Evolutionary conservation across 2,329 filamentous ascomycete species (phyloP).

Genomic region (Fusarium tanahbumbuense): DNA sequence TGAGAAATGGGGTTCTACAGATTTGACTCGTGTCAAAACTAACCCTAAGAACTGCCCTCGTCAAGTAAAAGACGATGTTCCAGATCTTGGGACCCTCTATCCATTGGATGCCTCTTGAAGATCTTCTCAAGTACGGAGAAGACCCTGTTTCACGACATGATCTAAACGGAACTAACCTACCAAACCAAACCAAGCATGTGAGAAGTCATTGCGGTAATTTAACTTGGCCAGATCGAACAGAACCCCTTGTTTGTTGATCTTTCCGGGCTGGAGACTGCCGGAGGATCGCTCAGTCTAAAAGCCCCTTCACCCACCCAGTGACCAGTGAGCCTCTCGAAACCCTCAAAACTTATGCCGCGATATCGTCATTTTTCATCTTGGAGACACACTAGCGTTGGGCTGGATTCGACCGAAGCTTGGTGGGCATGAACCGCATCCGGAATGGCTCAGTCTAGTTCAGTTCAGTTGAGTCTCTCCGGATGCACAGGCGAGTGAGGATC

Average conservation of each 20-base stretch:
- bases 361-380: slow-evolving; percentile 46
- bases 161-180: slow-evolving; percentile 17
- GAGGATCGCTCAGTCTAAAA: slow-evolving; percentile 17
- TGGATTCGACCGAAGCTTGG: slow-evolving; percentile 38
- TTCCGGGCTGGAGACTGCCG: slow-evolving; percentile 29
- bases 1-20: too few relatives aligned
- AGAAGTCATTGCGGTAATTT: slow-evolving; percentile 10
- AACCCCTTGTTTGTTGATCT: slow-evolving; percentile 24
- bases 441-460: slow-evolving; percentile 35
- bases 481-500: slow-evolving; percentile 27
- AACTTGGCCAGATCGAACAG: slow-evolving; percentile 10
- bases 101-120: slow-evolving; percentile 16
- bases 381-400: slow-evolving; percentile 38
- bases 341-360: slow-evolving; percentile 34
- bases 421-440: slow-evolving; percentile 45
- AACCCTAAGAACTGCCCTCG: not conserved
- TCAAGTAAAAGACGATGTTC: not conserved
- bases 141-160: slow-evolving; percentile 38
- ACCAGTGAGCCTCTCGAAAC: slow-evolving; percentile 9
- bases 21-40: not conserved
- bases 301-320: slow-evolving; percentile 20
- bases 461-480: slow-evolving; percentile 22
- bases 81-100: not conserved
- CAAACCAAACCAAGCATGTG: slow-evolving; percentile 9
- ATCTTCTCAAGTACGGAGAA: slow-evolving; percentile 1